Conservation (phyloP, 306 rosid species). For the Adenanthera pavonina region DNA sequence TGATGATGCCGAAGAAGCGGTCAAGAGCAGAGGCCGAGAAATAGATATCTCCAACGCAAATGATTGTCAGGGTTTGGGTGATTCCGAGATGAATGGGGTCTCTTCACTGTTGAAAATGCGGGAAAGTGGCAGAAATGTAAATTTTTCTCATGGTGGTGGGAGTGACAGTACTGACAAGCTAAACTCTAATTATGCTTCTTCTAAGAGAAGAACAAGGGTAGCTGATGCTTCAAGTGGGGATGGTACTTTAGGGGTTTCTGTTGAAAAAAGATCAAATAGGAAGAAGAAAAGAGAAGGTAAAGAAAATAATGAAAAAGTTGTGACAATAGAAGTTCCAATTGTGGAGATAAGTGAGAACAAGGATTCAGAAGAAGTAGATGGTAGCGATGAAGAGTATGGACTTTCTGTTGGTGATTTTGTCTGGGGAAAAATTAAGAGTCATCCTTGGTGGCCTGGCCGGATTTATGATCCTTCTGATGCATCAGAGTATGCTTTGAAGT, state of each 20-base stretch:
- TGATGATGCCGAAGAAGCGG: constrained; percentile 41
- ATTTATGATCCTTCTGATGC: constrained; percentile 67
- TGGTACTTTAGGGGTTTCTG: not conserved
- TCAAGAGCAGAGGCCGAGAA: constrained; percentile 38
- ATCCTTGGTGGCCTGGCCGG: constrained; percentile 90
- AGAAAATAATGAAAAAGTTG: constrained; percentile 35
- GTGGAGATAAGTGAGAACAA: constrained; percentile 48
- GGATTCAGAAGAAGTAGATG: constrained; percentile 49
- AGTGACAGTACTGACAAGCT: constrained; percentile 38
- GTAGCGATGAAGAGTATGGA: constrained; percentile 40
- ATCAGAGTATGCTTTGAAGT: constrained; percentile 58
- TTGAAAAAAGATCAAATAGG: constrained; percentile 13
- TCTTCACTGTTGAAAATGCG: constrained; percentile 51
- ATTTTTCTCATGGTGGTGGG: constrained; percentile 24
- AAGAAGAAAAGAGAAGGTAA: constrained; percentile 22
- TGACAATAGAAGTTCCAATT: constrained; percentile 48
- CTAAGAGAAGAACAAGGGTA: constrained; percentile 24
- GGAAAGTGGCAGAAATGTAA: constrained; percentile 25
- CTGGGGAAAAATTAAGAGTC: constrained; percentile 81
- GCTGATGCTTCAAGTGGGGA: constrained; percentile 15
- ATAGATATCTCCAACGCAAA: constrained; percentile 24
- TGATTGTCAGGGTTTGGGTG: constrained; percentile 44
- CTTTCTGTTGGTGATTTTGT: constrained; percentile 76
- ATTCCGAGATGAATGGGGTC: constrained; percentile 53
- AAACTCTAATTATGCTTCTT: constrained; percentile 21